Evolutionary conservation across 805 yeast species (phyloP).

Genomic region (Candida glaebosa): DNA sequence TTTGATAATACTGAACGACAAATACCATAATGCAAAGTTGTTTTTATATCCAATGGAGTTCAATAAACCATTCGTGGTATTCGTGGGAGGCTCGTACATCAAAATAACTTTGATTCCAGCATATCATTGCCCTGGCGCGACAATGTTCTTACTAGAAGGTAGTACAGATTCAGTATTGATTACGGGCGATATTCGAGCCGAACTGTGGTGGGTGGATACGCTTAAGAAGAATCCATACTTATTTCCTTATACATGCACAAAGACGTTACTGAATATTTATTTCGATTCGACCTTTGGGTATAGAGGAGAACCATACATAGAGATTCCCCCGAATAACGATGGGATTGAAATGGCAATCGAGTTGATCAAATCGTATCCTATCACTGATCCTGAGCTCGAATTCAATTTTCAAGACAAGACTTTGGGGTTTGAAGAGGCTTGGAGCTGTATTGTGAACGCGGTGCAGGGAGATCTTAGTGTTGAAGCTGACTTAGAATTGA

Average conservation of each 20-base stretch:
- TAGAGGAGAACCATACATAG: constrained; percentile 47
- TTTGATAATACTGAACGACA: constrained; percentile 18
- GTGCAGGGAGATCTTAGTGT: constrained; percentile 16
- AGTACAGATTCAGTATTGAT: constrained; percentile 33
- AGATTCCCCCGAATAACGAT: constrained; percentile 37
- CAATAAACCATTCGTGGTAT: constrained; percentile 18
- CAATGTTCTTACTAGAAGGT: constrained; percentile 48
- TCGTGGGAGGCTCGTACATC: constrained; percentile 15
- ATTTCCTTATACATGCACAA: constrained; percentile 38
- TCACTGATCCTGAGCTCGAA: constrained; percentile 31
- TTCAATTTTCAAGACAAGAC: constrained; percentile 39
- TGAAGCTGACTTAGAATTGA: constrained; percentile 6
- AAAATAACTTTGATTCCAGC: constrained; percentile 44
- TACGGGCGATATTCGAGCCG: constrained; percentile 61
- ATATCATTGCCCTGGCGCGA: constrained; percentile 60
- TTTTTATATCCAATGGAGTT: constrained; percentile 17
- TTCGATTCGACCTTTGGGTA: constrained; percentile 53
- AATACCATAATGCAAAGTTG: constrained; percentile 15
- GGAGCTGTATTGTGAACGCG: constrained; percentile 34
- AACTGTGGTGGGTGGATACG: constrained; percentile 45
- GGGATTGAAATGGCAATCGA: constrained; percentile 36
- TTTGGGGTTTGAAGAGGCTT: constrained; percentile 54
- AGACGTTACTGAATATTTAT: constrained; percentile 42
- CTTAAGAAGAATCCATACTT: constrained; percentile 34
- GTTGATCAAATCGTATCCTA: constrained; percentile 41